These are phyloP conservation scores for Aspergillus uvarum DNA, from an alignment of 2,329 filamentous ascomycete species.

Conservation along the genomic window DNA sequence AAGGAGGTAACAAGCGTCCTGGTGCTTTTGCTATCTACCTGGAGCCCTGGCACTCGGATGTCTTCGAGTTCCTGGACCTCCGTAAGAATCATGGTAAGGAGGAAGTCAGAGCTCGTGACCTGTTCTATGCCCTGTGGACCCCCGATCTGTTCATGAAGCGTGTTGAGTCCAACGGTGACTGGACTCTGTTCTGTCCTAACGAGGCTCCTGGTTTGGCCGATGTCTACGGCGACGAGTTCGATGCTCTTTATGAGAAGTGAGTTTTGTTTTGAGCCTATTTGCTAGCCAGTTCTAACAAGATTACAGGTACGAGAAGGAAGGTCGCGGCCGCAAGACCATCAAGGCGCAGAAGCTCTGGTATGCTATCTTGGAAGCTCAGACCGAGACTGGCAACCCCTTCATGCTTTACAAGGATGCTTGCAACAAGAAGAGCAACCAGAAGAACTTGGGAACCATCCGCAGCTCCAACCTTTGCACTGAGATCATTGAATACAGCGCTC, in stretches of 20 bases:
- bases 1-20: constrained; percentile 98
- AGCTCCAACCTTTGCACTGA: constrained; percentile 99
- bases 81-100: constrained; percentile 99
- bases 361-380: constrained; percentile 95
- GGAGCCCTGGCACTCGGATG: constrained; percentile 97
- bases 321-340: constrained; percentile 83
- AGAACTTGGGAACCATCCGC: constrained; percentile 97
- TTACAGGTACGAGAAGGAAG: constrained; percentile 76
- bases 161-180: constrained; percentile 92
- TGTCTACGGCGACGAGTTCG: constrained; percentile 96
- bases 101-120: constrained; percentile 91
- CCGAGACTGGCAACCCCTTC: constrained; percentile 97
- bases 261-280: constrained; percentile 7
- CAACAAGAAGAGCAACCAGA: constrained; percentile 99
- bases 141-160: constrained; percentile 99
- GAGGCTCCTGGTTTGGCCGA: constrained; percentile 94
- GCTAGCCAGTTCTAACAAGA: constrained; percentile 9
- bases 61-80: constrained; percentile 95
- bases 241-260: constrained; percentile 77
- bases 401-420: constrained; percentile 99
- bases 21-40: constrained; percentile 98
- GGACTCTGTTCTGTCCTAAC: constrained; percentile 98
- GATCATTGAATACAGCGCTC: constrained; percentile 95
- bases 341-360: constrained; percentile 99
- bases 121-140: constrained; percentile 98